Base-by-base conservation (phyloP, 139 green algal species). In the Auxenochlorella pyrenoidosa region DNA sequence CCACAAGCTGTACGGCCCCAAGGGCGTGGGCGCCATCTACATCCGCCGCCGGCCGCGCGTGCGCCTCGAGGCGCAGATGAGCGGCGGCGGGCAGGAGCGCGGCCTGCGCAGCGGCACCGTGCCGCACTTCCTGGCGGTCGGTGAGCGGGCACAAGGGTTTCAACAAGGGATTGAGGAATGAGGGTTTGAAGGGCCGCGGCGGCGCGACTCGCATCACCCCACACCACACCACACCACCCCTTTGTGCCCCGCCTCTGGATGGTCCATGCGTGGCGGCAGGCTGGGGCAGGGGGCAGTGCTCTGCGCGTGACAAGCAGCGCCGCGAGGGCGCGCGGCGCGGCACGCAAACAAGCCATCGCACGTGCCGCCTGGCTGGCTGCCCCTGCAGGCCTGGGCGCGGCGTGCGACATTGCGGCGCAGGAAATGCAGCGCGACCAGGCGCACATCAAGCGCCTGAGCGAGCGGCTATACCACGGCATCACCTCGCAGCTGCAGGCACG, bases 1-100 rank as follows among this genome's bases (percentile, higher is more conserved):
- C 16, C 98, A 99, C 93, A 99, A 99, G 93, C 73, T 99, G 40
- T 99, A 99, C 90, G 98, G 97, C 0, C 98, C 98, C 71, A 99
- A 99, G 93, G 65, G 47, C 47, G 89, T 99, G n/a, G 97, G 97
- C 28, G 98, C 98, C 21, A 92, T 99, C 16, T 99, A 99, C 92
- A 92, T 99, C 38, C 92, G 98, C 75, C 89, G 97, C 38, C 94
- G 98, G 3, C 98, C 98, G 0, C 94, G 97, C 40, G 98, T 99
- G 83, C 92, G 98, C 0, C 90, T 99, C 54, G 96, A 99, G 93
- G 85, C 97, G 3, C 94, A 97, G 83, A 99, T 99, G 92, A 97
- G 87, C 86, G 97, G 97, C 34, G 98, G 98, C 30, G 98, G 97
- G 3, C 97, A 99, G 93, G 98, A 99, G 93, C 93, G 98, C 15